Evolutionary conservation across 306 rosid species (phyloP), one percentile per base, ranked within the genome.

Genomic region (Fragaria iinumae): DNA sequence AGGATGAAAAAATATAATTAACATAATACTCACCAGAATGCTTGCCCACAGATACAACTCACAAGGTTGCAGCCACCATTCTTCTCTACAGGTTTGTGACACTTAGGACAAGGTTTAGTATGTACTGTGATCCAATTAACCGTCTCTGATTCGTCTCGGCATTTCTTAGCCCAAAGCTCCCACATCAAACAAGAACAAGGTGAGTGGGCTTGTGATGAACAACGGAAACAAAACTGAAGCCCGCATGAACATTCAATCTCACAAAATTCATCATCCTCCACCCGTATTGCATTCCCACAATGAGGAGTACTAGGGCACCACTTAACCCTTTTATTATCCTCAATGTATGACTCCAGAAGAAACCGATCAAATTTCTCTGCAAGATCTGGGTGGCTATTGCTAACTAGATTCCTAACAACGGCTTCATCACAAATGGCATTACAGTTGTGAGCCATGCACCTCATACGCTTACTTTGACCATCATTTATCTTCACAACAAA

Each of bases 21-120:
- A 50, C 6, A 21, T 39, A 65, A 76, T 11, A n/a, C 94, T 80
- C 82, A 96, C 99, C 99, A 96, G 88, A 96, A 96, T 71, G 97
- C 82, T 85, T 89, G 98, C 27, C 99, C 98, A 78, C 98, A 96
- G 71, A 92, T 92, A 79, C 99, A 95, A 78, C 96, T 87, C 75
- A 96, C 99, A 74, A 89, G 91, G 82, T 96, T 96, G 90, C 99
- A 96, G 68, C 99, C 99, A 81, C 99, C 99, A 72, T 92, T 96
- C 87, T 96, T 96, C 90, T 96, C 98, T 71, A 96, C 99, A 1
- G 93, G 89, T 86, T 96, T 96, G 85, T 86, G 96, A 81, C 99
- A 96, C 86, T 92, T 91, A 4, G 99, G 99, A 59, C 99, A 96
- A 67, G 96, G 86, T 80, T 96, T 96, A 32, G 99, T 96, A 79